Percentiles rank a stretch among this genome's conserved stretches.
Conservation (phyloP, 2,329 filamentous ascomycete species). For the Alternaria angustiovoidea region DNA sequence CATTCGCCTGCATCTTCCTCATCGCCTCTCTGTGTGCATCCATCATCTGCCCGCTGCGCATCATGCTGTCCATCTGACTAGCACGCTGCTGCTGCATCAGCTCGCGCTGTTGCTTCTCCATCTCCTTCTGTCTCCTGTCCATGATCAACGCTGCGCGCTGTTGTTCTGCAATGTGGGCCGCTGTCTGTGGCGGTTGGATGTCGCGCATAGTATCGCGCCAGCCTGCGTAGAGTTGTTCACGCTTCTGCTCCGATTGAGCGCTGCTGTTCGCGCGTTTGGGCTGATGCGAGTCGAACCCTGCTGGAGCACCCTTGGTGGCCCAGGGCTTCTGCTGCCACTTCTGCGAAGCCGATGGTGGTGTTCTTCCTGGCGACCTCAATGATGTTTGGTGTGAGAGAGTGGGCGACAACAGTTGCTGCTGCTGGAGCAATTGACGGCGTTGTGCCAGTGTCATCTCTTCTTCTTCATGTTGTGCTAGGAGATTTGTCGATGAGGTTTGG, state of each 20-base stretch:
- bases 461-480: conserved; percentile 43
- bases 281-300: conserved; percentile 51
- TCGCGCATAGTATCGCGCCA: conserved; percentile 49
- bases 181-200: conserved; percentile 27
- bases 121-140: conserved; percentile 69
- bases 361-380: conserved; percentile 18
- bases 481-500: conserved; percentile 36
- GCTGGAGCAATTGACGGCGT: conserved; percentile 57
- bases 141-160: conserved; percentile 60
- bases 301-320: conserved; percentile 29
- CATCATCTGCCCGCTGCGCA: conserved; percentile 77
- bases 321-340: conserved; percentile 43
- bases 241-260: conserved; percentile 39
- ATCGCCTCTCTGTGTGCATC: conserved; percentile 81
- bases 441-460: conserved; percentile 78
- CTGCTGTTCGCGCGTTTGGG: conserved; percentile 39
- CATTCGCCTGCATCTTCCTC: conserved; percentile 76
- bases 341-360: conserved; percentile 38
- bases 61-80: conserved; percentile 73
- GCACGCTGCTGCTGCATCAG: conserved; percentile 67
- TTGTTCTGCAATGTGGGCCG: conserved; percentile 42
- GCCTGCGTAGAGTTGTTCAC: conserved; percentile 45
- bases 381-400: conserved; percentile 22
- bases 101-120: conserved; percentile 66
- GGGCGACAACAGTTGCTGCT: conserved; percentile 32